Base-by-base conservation (phyloP, 257 asterid species). In the Datura wrightii region DNA sequence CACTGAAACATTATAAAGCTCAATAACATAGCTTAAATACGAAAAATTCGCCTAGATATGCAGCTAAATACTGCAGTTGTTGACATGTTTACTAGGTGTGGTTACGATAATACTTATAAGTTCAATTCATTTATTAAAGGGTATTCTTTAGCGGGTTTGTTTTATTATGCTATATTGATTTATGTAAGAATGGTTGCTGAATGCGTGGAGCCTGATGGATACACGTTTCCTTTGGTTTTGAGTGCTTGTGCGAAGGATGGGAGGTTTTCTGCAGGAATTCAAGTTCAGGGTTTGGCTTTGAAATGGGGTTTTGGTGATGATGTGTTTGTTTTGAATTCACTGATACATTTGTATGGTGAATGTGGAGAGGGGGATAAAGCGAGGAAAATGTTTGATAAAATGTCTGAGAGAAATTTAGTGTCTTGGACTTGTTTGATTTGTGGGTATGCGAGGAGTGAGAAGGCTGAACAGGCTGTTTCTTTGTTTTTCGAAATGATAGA, bases 361-460 rank as follows among this genome's bases (percentile, higher is more conserved):
- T 89, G 92, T 50, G 91, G 89, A 44, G 92, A 92, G 79, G 87
- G 85, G 16, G 92, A 82, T 69, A 87, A 87, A 52, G 93, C 91
- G 48, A 74, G 89, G 83, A 88, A 90, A 46, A 88, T 92, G 90
- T 91, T 91, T 16, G 93, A 92, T 15, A 86, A 88, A 92, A 92
- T 92, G 92, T 5, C 78, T 48, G 92, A 88, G 0, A 87, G 87
- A 88, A 91, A 92, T 69, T 90, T 92, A 10, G 95, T 90, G 58
- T 87, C 95, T 1, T 91, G 94, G 94, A 92, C 93, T 50, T 85
- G 93, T 82, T 87, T 92, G 90, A 92, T 92, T 84, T 81, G 90
- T 69, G 92, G 91, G 60, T 92, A 90, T 67, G 87, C 88, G 16
- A 89, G 87, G 83, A 76, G 59, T 8, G 89, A 88, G 10, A 42